These are phyloP conservation scores for Teratosphaeriaceae sp. DNA, from an alignment of 2,329 filamentous ascomycete genomes.

Conservation along the genomic window DNA sequence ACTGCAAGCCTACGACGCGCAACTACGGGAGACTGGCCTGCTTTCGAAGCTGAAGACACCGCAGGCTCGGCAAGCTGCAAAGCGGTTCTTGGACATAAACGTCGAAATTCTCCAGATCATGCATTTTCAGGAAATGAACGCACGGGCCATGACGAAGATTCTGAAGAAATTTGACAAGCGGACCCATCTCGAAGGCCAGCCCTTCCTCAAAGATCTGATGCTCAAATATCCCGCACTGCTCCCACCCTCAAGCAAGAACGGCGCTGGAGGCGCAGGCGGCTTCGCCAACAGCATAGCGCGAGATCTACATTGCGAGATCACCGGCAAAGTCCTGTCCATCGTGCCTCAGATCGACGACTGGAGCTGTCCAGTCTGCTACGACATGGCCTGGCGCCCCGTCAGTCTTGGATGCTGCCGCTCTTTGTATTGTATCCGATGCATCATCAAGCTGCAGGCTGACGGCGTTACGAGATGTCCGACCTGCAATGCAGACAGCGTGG, in stretches of 20 bases:
- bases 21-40: slow-evolving; percentile 56
- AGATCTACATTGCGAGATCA: slow-evolving; percentile 68
- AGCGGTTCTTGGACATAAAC: slow-evolving; percentile 67
- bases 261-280: slow-evolving; percentile 35
- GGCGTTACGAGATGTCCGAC: slow-evolving; percentile 64
- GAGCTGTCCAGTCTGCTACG: slow-evolving; percentile 71
- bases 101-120: slow-evolving; percentile 69
- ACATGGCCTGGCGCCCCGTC: slow-evolving; percentile 76
- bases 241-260: background rate
- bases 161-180: slow-evolving; percentile 90
- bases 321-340: slow-evolving; percentile 61
- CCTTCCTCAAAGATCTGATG: slow-evolving; percentile 20
- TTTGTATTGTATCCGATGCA: slow-evolving; percentile 76
- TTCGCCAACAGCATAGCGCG: slow-evolving; percentile 64
- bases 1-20: slow-evolving; percentile 64
- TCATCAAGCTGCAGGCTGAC: slow-evolving; percentile 70
- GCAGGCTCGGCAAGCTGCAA: slow-evolving; percentile 58
- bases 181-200: slow-evolving; percentile 58
- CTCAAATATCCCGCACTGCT: slow-evolving; percentile 23
- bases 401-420: slow-evolving; percentile 63
- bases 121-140: slow-evolving; percentile 79
- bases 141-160: slow-evolving; percentile 71
- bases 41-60: slow-evolving; percentile 58
- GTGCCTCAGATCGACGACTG: slow-evolving; percentile 83
- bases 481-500: slow-evolving; percentile 65